A percentile compares a stretch with the other conserved stretches of the same genome.
Evolutionary conservation across 1,284 basidiomycete species (phyloP).

Genomic region (Rhodotorula glutinis): DNA sequence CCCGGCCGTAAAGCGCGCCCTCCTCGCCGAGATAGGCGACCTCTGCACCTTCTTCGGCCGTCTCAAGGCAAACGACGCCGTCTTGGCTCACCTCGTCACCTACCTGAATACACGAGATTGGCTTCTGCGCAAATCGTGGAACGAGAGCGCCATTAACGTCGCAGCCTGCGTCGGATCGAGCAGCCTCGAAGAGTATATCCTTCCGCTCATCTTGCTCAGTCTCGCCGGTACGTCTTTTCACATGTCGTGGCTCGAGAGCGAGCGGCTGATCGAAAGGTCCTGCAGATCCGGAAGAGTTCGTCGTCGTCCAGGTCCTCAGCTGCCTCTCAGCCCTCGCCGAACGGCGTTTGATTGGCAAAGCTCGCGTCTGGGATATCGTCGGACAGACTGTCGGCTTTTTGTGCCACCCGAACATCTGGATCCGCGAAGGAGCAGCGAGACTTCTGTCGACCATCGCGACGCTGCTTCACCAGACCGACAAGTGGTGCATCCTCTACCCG

Average conservation of each 20-base stretch:
- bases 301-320: slow-evolving; percentile 79
- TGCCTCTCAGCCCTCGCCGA: slow-evolving; percentile 82
- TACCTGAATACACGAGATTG: slow-evolving; percentile 90
- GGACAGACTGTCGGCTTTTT: slow-evolving; percentile 80
- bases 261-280: background rate
- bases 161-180: slow-evolving; percentile 84
- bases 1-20: slow-evolving; percentile 56
- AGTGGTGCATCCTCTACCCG: slow-evolving; percentile 96
- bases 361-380: slow-evolving; percentile 92
- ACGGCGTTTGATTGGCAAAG: slow-evolving; percentile 79
- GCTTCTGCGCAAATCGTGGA: slow-evolving; percentile 85
- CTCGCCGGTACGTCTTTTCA: slow-evolving; percentile 76
- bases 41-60: slow-evolving; percentile 90
- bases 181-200: slow-evolving; percentile 80
- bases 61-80: slow-evolving; percentile 87
- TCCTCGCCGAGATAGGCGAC: slow-evolving; percentile 72
- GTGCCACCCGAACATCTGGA: slow-evolving; percentile 96
- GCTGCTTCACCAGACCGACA: slow-evolving; percentile 74
- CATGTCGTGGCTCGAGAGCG: too few relatives aligned
- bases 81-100: slow-evolving; percentile 96
- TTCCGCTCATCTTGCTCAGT: slow-evolving; percentile 92
- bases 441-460: slow-evolving; percentile 81
- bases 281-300: slow-evolving; percentile 87
- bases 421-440: slow-evolving; percentile 80
- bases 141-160: slow-evolving; percentile 91